Percentiles rank a stretch among this genome's conserved stretches.
Conservation (phyloP, 805 yeast species). For the Lipomyces mesembrius region DNA sequence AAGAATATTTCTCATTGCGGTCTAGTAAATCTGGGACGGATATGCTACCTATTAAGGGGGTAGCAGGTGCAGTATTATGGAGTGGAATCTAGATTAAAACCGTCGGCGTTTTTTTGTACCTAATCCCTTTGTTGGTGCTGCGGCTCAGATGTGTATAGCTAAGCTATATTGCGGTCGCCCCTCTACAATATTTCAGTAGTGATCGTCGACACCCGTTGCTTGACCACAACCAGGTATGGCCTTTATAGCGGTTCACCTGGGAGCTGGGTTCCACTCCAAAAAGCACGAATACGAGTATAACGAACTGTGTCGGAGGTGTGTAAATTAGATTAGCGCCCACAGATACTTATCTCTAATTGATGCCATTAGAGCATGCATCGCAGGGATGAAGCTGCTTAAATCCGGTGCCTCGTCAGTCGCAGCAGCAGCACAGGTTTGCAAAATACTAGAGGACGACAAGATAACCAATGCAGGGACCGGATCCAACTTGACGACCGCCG, state of each 20-base stretch:
- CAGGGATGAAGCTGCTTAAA: constrained; percentile 38
- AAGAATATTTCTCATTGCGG: background rate
- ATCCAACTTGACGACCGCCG: constrained; percentile 46
- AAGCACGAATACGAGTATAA: constrained; percentile 23
- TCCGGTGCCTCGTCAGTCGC: constrained; percentile 29
- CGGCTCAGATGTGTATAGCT: too few species aligned
- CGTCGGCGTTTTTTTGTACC: too few species aligned
- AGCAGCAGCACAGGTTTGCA: constrained; percentile 41
- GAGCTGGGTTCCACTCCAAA: constrained; percentile 45
- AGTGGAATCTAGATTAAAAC: too few species aligned
- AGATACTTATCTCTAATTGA: background rate
- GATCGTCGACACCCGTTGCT: too few species aligned
- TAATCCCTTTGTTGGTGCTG: too few species aligned
- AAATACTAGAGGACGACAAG: constrained; percentile 45
- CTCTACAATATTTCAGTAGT: too few species aligned
- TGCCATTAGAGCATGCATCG: constrained; percentile 32
- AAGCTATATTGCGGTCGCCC: too few species aligned
- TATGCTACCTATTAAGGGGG: background rate
- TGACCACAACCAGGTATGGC: constrained; percentile 20
- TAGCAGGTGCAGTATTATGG: too few species aligned
- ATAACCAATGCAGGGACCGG: constrained; percentile 50
- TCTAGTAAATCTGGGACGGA: background rate
- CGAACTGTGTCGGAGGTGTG: constrained; percentile 30
- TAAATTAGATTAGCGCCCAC: background rate
- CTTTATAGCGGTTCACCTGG: constrained; percentile 43